A percentile compares a stretch with the other conserved stretches of the same genome.
phyloP scores from a whole-genome alignment of 257 asterid species.

The Nicotiana otophora region DNA sequence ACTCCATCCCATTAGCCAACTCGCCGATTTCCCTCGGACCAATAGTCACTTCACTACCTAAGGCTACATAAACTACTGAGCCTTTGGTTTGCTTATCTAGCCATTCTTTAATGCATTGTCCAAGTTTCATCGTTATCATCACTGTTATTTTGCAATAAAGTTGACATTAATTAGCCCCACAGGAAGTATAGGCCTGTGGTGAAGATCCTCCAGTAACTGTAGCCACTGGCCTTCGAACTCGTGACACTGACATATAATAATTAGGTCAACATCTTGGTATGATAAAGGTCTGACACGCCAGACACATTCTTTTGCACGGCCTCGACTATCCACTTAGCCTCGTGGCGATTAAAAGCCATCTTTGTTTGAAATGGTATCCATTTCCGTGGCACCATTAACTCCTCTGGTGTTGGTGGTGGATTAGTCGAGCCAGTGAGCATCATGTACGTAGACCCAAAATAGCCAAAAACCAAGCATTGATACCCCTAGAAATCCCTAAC shows the following conservation, averaged over 20 bases:
- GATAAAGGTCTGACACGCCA: background rate
- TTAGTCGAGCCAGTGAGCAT: conserved; percentile 9
- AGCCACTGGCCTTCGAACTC: conserved; percentile 29
- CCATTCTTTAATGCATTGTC: conserved; percentile 10
- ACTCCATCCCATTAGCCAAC: conserved; percentile 25
- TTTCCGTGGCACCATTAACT: conserved; percentile 10
- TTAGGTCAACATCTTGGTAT: background rate
- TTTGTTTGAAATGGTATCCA: conserved; percentile 33
- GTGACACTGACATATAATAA: conserved; percentile 10
- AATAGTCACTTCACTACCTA: conserved; percentile 26
- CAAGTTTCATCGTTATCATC: background rate
- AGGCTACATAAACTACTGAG: conserved; percentile 22
- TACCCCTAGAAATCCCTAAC: conserved; percentile 5
- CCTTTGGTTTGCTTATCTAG: conserved; percentile 13
- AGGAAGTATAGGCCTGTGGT: conserved; percentile 19
- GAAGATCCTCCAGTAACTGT: conserved; percentile 16
- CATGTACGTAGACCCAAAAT: too few relatives aligned
- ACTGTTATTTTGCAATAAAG: background rate
- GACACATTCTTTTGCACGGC: conserved; percentile 3
- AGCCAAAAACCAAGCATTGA: too few relatives aligned
- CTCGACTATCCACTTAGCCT: conserved; percentile 4
- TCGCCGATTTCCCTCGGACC: conserved; percentile 23
- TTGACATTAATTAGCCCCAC: conserved; percentile 24
- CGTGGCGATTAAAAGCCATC: conserved; percentile 17
- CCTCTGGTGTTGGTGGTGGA: conserved; percentile 16